Percentiles rank a stretch among this genome's conserved stretches.
Evolutionary conservation across 2,329 filamentous ascomycete genomes (phyloP).

Genomic region (Cercospora beticola): DNA sequence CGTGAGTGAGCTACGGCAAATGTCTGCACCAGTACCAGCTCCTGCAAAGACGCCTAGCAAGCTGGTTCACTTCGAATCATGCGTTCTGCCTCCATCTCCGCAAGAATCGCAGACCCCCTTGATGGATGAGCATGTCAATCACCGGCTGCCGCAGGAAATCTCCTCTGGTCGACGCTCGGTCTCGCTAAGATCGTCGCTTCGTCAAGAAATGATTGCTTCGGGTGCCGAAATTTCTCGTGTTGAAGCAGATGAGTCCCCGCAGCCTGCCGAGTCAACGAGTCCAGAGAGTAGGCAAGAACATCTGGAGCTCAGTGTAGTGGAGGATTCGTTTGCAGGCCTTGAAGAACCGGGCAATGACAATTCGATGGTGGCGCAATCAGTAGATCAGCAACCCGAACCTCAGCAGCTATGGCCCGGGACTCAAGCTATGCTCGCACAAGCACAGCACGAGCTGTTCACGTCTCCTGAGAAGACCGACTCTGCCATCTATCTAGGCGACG

Average conservation of each 20-base stretch:
- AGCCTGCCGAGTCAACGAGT: constrained; percentile 1
- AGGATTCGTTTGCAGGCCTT: background rate
- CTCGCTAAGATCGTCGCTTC: constrained; percentile 27
- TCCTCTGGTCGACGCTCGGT: constrained; percentile 17
- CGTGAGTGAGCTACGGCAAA: background rate
- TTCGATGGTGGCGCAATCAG: background rate
- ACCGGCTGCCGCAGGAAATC: constrained; percentile 15
- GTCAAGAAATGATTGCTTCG: constrained; percentile 28
- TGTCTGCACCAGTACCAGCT: background rate
- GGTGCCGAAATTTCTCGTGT: constrained; percentile 27
- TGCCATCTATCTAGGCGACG: constrained; percentile 12
- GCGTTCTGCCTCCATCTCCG: background rate
- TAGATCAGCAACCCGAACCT: background rate
- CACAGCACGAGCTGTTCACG: constrained; percentile 33
- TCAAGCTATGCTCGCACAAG: constrained; percentile 33
- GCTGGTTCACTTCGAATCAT: constrained; percentile 6
- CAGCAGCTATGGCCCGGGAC: constrained; percentile 28
- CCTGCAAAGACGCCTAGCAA: constrained; percentile 12
- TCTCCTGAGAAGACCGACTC: constrained; percentile 31
- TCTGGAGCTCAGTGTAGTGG: background rate
- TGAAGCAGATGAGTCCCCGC: constrained; percentile 23
- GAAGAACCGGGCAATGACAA: background rate
- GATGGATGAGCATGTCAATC: constrained; percentile 24
- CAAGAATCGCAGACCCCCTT: constrained; percentile 21
- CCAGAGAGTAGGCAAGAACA: background rate